phyloP scores from a whole-genome alignment of 176 grass and related monocot genomes.

The Chrysopogon serrulatus region DNA sequence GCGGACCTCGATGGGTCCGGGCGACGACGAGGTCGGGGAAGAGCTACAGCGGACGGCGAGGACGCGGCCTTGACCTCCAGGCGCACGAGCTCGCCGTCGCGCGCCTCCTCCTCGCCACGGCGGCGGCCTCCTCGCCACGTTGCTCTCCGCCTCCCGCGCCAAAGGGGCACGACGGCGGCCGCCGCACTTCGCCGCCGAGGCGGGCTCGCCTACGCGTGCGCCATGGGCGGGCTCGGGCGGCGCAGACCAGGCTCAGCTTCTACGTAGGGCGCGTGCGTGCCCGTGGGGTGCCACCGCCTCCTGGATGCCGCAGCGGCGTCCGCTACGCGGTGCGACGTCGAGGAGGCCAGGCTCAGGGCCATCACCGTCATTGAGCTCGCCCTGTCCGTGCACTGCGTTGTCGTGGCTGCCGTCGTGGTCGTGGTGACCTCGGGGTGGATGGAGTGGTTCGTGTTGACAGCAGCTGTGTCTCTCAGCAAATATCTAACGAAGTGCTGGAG shows the following conservation, averaged over 20 bases:
- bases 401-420: slow-evolving; percentile 3
- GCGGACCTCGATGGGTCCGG: too few species aligned
- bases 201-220: slow-evolving; percentile 23
- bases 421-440: slow-evolving; percentile 2
- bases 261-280: slow-evolving; percentile 51
- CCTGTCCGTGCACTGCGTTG: slow-evolving; percentile 30
- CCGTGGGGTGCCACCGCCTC: slow-evolving; percentile 38
- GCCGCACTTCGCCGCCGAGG: slow-evolving; percentile 28
- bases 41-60: too few species aligned
- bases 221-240: slow-evolving; percentile 48
- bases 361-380: slow-evolving; percentile 36
- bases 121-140: neutral
- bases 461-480: too few species aligned
- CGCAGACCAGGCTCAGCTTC: slow-evolving; percentile 34
- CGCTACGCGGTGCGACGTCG: slow-evolving; percentile 47
- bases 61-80: slow-evolving; percentile 46
- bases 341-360: slow-evolving; percentile 33
- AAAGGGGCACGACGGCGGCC: neutral
- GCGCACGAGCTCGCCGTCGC: slow-evolving; percentile 29
- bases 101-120: slow-evolving; percentile 16
- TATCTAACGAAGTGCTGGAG: too few species aligned
- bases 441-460: slow-evolving; percentile 5
- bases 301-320: slow-evolving; percentile 1
- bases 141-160: slow-evolving; percentile 2
- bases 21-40: too few species aligned